These are phyloP conservation scores for Auxenochlorella pyrenoidosa DNA, from an alignment of 139 green algal species.

Conservation along the genomic window DNA sequence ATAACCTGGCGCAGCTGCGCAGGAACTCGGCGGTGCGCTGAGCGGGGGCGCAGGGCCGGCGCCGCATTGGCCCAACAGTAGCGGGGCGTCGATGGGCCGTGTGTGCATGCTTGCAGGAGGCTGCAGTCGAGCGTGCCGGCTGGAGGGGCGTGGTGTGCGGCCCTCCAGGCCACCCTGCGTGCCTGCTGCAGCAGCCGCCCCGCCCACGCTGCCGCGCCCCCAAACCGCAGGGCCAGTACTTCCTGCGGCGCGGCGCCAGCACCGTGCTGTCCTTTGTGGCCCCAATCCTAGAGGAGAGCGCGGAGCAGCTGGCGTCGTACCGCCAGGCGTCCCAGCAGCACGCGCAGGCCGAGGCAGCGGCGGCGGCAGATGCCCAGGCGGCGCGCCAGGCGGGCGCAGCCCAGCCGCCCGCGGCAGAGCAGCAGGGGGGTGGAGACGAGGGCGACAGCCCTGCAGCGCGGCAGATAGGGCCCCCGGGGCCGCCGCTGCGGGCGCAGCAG, in stretches of 20 bases:
- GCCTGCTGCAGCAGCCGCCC: too few relatives aligned
- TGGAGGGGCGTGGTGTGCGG: too few relatives aligned
- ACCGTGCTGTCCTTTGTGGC: constrained; percentile 47
- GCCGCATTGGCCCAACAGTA: too few relatives aligned
- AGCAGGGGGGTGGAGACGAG: neutral
- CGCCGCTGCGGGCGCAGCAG: neutral
- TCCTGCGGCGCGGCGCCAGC: neutral
- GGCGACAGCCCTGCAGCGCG: neutral
- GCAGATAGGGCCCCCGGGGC: neutral
- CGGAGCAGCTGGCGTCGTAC: constrained; percentile 36
- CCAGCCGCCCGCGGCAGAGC: neutral
- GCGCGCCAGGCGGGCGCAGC: neutral
- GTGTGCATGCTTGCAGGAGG: too few relatives aligned
- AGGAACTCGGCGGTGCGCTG: constrained; percentile 41
- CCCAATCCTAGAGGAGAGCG: constrained; percentile 51
- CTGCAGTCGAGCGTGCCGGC: too few relatives aligned
- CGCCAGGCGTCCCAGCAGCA: neutral
- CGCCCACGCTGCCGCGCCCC: too few relatives aligned
- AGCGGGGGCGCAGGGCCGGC: neutral
- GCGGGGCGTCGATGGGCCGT: neutral
- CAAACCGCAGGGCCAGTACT: constrained; percentile 51
- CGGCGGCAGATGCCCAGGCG: neutral
- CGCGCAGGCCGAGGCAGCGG: neutral
- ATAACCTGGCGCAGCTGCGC: constrained; percentile 50
- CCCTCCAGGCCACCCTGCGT: too few relatives aligned